Conservation (phyloP, 2,329 filamentous ascomycete species). For the Phialophora chinensis region DNA sequence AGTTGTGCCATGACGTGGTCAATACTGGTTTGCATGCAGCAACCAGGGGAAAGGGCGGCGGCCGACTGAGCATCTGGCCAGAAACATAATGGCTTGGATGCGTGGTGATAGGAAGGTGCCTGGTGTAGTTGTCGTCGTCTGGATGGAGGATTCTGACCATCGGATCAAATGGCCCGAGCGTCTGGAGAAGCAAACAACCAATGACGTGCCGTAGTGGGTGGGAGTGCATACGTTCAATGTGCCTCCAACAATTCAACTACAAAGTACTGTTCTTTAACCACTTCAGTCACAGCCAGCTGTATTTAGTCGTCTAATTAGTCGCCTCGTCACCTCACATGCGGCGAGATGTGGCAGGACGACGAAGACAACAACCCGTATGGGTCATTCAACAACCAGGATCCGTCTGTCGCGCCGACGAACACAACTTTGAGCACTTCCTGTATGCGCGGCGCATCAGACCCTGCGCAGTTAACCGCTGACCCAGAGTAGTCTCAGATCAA, state of each 20-base stretch:
- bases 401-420: conserved; percentile 25
- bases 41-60: neutral
- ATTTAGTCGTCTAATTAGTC: neutral
- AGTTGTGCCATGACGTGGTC: neutral
- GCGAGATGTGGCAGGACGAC: conserved; percentile 87
- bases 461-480: conserved; percentile 17
- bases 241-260: conserved; percentile 8
- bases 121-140: neutral
- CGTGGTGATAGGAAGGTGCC: neutral
- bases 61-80: neutral
- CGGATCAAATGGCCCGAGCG: conserved; percentile 1
- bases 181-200: conserved; percentile 16
- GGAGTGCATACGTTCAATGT: conserved; percentile 10
- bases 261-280: neutral
- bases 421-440: conserved; percentile 28
- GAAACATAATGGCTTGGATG: neutral
- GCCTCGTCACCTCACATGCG: neutral
- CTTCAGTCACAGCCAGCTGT: conserved; percentile 5
- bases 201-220: conserved; percentile 28
- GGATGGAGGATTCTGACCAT: neutral
- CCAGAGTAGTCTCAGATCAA: conserved; percentile 62
- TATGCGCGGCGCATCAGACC: conserved; percentile 18
- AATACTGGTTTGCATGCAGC: neutral
- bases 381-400: conserved; percentile 84
- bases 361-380: conserved; percentile 99